Evolutionary conservation across 177 flowering plant species (phyloP), one percentile per base, ranked within the genome.

Genomic region (Vitis hybrid): DNA sequence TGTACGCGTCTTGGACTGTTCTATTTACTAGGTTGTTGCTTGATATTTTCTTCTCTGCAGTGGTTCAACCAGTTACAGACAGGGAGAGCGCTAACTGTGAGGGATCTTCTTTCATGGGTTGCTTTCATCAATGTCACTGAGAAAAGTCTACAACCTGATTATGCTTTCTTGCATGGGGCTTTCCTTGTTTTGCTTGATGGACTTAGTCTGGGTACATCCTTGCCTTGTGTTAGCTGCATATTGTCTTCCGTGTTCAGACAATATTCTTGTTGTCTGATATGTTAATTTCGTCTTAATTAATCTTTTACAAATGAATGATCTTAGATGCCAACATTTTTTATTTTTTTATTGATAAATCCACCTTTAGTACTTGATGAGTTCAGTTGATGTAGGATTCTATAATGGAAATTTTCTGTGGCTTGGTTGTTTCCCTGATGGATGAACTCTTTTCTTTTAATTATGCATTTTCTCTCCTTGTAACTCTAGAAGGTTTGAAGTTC

Each of bases 121-220:
- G 81, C 81, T 31, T 96, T 96, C 76, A 74, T 96, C 5, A 82
- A 87, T 69, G 83, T 65, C 31, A 79, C 87, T 0, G 85, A 74
- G 71, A 65, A 54, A 69, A 82, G 71, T 65, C 77, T 96, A 63
- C 81, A 81, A 19, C 80, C 88, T 45, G 80, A 81, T 29, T 72
- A 71, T 78, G 91, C 97, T 20, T 82, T 88, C 50, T 68, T 92
- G 31, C 99, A 96, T 78, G 99, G 99, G 54, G 89, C 83, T 8
- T 93, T 92, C 73, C 95, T 96, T 73, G 88, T 96, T 77, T 82
- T 96, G 80, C 95, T 96, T 64, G 99, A 96, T 82, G 99, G 99
- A 56, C 73, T 96, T 55, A 86, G 83, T 80, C 81, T 96, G 75
- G 99, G 99, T 90, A 84, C 3, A 13, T 55, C 57, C 55, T 49